Base-by-base conservation (phyloP, 345 rosid species). In the Eucalyptus coolabah region DNA sequence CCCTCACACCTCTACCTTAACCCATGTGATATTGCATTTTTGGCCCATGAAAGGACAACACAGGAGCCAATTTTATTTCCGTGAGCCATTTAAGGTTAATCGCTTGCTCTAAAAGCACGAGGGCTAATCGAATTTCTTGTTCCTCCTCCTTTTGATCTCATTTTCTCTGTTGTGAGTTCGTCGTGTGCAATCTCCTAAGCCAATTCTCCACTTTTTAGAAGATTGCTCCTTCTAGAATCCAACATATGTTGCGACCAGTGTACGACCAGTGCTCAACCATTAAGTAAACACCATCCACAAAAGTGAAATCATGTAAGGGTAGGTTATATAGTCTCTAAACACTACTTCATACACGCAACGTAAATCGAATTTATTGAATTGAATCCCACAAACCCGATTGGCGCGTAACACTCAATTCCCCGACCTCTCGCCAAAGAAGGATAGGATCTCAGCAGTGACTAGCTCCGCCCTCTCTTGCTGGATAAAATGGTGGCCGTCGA, bases 401-500 rank as follows among this genome's bases (percentile, higher is more conserved):
- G 63, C 63, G 10, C 63, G 69, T 19, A 37, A 19, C 83, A 24
- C 77, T 90, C 87, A 87, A 5, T 32, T 23, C 8, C 8, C 42
- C 19, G 89, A 60, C 44, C 88, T 88, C 42, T 88, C 50, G 40
- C 82, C 44, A 18, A 87, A 86, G 50, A 87, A 91, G 69, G 90
- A 56, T 47, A 82, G 50, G 40, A 91, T 90, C 86, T 88, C 89
- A 2, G 85, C 50, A 13, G 89, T 90, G 77, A 90, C 51, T 51
- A 53, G 88, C 32, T 67, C 67, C 18, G 93, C 92, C 54, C 89
- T 92, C 90, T 89, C 91, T 87, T 49, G 87, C 54, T 88, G 91
- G n/a, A 90, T 88, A 86, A 49, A 92, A 88, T 89, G 92, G 89
- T 80, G 89, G 19, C 90, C 92, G 8, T 91, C 89, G 40, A 89